These are phyloP conservation scores for Tieghemostelium lacteum DNA, from an alignment of 78 protist species.

Conservation along the genomic window DNA sequence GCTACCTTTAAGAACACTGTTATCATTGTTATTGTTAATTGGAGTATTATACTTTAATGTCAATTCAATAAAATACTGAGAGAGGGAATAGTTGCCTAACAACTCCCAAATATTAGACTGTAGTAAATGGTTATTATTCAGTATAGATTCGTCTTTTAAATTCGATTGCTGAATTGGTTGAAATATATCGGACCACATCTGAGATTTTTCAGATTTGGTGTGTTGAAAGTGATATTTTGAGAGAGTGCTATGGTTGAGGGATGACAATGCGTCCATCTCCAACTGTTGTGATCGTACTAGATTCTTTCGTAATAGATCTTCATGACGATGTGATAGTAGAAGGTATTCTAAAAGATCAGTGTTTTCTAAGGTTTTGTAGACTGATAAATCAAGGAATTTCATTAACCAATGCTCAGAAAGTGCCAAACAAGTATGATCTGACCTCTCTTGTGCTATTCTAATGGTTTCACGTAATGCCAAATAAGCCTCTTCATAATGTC, in stretches of 20 bases:
- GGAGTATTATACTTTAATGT: too few relatives aligned
- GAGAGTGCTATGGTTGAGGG: conserved; percentile 8
- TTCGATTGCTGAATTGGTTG: conserved; percentile 13
- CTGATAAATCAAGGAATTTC: neutral
- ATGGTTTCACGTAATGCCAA: conserved; percentile 47
- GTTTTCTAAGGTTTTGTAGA: conserved; percentile 14
- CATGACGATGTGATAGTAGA: conserved; percentile 13
- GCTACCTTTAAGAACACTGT: neutral
- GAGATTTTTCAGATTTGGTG: neutral
- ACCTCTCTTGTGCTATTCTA: conserved; percentile 65
- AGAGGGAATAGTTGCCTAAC: conserved; percentile 22
- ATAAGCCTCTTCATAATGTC: conserved; percentile 52
- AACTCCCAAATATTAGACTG: conserved; percentile 48
- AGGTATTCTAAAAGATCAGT: neutral
- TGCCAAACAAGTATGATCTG: conserved; percentile 57
- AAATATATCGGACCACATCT: conserved; percentile 39
- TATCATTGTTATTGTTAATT: neutral
- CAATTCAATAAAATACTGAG: conserved; percentile 31
- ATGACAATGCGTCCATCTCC: conserved; percentile 27
- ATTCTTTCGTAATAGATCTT: conserved; percentile 14
- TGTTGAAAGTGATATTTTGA: conserved; percentile 10
- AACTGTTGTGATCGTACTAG: conserved; percentile 1
- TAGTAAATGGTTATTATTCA: neutral
- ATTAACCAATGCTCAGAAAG: conserved; percentile 21
- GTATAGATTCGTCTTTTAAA: neutral